Base-by-base conservation (phyloP, 1,284 basidiomycete species). In the Ganoderma resinaceum region DNA sequence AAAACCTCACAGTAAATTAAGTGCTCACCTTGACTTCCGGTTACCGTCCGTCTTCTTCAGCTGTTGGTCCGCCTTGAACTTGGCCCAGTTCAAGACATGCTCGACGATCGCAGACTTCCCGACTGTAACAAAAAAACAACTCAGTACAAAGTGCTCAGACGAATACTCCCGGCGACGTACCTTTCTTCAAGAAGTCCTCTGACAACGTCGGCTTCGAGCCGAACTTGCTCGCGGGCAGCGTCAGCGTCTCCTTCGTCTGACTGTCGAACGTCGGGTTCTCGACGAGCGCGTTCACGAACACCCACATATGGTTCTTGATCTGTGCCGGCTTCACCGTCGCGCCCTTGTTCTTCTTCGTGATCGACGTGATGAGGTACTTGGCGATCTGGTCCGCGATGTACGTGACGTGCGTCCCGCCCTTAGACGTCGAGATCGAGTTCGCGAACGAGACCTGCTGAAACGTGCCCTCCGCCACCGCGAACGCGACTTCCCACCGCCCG, bases 221-320 rank as follows among this genome's bases (percentile, higher is more conserved):
- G 78, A 99, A 99, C 78, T 98, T 97, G 61, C 91, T 93, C 49
- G 91, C 84, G 31, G 93, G 92, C 60, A 99, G 84, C 1, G 97
- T 99, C 74, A 99, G 83, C 9, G 92, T 95, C 81, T 99, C 98
- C 84, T 99, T 99, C 60, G 98, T 99, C 82, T 99, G 98, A 83
- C 96, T 97, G 86, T 99, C 97, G 81, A 99, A 99, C 0, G 97
- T 95, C 11, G 98, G 97, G 79, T 99, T 99, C 83, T 98, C 97
- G 72, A 99, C 94, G 72, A 98, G 86, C 29, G 95, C 91, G 77
- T 99, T 99, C 79, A 99, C 93, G 78, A 99, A 99, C 70, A 99
- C 88, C 96, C 96, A 98, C 89, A 99, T 96, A 78, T 99, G 97
- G 78, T 94, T 97, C 84, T 95, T 97, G 82, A 99, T 92, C 82